phyloP scores from a whole-genome alignment of 352 stramenopile genomes.

The Globisporangium nunn region DNA sequence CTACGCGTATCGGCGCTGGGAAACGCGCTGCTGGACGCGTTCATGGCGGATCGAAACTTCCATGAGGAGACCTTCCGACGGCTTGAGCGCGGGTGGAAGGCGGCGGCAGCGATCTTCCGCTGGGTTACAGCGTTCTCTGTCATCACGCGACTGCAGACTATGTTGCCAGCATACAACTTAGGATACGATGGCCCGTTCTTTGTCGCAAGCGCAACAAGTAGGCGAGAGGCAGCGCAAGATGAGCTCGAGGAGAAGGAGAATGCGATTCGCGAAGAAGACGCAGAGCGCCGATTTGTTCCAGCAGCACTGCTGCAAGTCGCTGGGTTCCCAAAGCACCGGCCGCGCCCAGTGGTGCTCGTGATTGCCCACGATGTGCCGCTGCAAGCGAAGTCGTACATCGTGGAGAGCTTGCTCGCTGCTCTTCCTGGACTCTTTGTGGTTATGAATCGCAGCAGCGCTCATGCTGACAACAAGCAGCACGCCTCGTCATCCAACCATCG shows the following conservation, averaged over 20 bases:
- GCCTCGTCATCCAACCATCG: not conserved
- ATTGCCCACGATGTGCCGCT: conserved; percentile 60
- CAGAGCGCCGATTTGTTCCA: conserved; percentile 57
- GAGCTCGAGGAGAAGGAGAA: conserved; percentile 25
- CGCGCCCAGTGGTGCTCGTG: conserved; percentile 59
- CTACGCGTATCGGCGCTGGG: conserved; percentile 33
- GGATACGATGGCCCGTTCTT: conserved; percentile 22
- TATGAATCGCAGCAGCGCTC: conserved; percentile 34
- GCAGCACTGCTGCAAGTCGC: conserved; percentile 27
- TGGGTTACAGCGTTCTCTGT: conserved; percentile 42
- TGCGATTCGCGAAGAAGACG: conserved; percentile 19
- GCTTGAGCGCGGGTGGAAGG: conserved; percentile 38
- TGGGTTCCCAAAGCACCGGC: conserved; percentile 24
- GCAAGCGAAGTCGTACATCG: conserved; percentile 23
- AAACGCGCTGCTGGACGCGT: conserved; percentile 33
- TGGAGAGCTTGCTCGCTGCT: conserved; percentile 27
- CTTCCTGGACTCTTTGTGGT: conserved; percentile 73
- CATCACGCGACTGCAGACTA: conserved; percentile 34
- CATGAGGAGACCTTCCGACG: conserved; percentile 33
- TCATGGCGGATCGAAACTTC: conserved; percentile 43
- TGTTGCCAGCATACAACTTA: conserved; percentile 19
- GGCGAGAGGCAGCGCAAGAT: conserved; percentile 33
- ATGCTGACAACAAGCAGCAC: not conserved
- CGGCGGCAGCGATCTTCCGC: conserved; percentile 44
- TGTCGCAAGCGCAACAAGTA: conserved; percentile 24